Evolutionary conservation across 192 early-diverging fungal genomes (phyloP).

Genomic region (Linderina pennispora): DNA sequence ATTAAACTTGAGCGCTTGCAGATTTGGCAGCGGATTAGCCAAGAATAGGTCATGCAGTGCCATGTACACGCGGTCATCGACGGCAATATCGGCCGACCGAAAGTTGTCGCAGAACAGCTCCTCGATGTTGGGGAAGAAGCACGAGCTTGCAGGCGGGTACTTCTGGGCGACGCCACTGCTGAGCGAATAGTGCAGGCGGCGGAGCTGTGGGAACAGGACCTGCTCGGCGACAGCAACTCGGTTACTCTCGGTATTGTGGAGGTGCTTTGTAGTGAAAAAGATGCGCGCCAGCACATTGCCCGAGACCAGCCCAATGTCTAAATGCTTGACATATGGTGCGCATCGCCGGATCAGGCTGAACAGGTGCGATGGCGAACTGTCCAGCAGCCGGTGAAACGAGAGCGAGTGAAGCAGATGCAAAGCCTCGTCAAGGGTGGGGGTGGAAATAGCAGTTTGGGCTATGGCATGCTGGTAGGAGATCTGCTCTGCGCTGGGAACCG

Average conservation of each 20-base stretch:
- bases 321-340: background rate
- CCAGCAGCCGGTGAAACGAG: too few species aligned
- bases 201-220: background rate
- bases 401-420: too few species aligned
- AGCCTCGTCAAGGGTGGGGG: too few species aligned
- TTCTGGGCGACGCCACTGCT: too few species aligned
- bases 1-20: background rate
- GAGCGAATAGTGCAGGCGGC: background rate
- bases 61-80: background rate
- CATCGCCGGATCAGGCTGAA: background rate
- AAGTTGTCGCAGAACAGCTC: background rate
- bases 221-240: background rate
- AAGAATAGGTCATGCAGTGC: background rate
- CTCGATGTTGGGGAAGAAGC: background rate
- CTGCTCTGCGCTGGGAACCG: too few species aligned
- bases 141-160: background rate
- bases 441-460: too few species aligned
- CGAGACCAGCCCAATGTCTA: background rate
- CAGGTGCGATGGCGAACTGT: background rate
- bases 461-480: too few species aligned
- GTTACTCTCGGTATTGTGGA: background rate
- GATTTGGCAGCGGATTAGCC: background rate
- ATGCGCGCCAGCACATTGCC: background rate
- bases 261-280: background rate
- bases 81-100: background rate